Evolutionary conservation across 331 rosid species (phyloP), one percentile per base, ranked within the genome.

Genomic region (Malus hybrid): DNA sequence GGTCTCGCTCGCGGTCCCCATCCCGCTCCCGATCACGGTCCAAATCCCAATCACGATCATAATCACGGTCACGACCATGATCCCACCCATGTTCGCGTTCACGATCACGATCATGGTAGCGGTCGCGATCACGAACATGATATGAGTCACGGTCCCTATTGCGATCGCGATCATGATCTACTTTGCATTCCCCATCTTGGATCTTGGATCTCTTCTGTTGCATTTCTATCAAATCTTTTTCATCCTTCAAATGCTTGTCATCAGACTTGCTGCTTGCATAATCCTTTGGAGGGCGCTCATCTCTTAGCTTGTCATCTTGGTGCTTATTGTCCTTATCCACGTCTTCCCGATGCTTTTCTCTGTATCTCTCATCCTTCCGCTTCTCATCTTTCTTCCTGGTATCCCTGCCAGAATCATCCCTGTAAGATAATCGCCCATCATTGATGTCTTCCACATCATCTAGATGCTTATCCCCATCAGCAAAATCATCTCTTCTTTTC

Each of bases 361-460:
- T 86, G 60, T 81, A 83, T 80, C 86, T 90, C 46, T 93, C 98
- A 79, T 93, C 96, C 82, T 81, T 93, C 76, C 85, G 91, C 77
- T 85, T 93, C 80, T 91, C 98, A 81, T 87, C 90, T 85, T 86
- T 93, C 76, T 84, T 87, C 79, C 83, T 87, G 59, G 78, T 93
- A 76, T 91, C 97, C 85, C 81, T 90, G 55, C 81, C 76, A 81
- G 36, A 36, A 78, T 88, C 96, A 85, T 90, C 92, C 83, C 83
- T 87, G 57, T 90, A 84, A 34, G 85, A 88, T 70, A 86, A 67
- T 67, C 81, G 80, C 69, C 89, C 89, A 69, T 84, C 85, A 60
- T 65, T 85, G 59, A 84, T 74, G 74, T 91, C 96, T 39, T 85
- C 84, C 10, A 46, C 48, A 75, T 86, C 92, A 79, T 86, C 97